Evolutionary conservation across 2,329 filamentous ascomycete genomes (phyloP).

Genomic region (Aspergillus pseudoglaucus): DNA sequence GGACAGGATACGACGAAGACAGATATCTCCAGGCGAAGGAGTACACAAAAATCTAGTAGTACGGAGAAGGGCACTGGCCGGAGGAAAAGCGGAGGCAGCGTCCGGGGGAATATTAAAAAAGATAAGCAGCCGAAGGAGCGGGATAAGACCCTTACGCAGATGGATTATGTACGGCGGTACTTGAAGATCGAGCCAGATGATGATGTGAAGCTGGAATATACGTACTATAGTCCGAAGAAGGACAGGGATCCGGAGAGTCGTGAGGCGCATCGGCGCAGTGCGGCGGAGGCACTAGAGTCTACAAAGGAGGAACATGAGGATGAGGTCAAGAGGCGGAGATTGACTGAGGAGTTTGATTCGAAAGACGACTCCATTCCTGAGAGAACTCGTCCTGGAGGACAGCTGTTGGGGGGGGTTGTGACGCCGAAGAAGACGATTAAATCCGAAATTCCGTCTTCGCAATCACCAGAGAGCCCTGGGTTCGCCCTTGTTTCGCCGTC

Average conservation of each 20-base stretch:
- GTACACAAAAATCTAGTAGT: slow-evolving; percentile 1
- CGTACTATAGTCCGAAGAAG: slow-evolving; percentile 18
- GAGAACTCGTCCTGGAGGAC: neutral
- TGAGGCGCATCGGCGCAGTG: neutral
- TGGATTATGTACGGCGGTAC: slow-evolving; percentile 35
- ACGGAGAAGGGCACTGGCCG: slow-evolving; percentile 10
- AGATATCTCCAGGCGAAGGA: slow-evolving; percentile 13
- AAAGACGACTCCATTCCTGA: slow-evolving; percentile 1
- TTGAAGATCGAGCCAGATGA: slow-evolving; percentile 30
- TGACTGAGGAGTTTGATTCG: slow-evolving; percentile 7
- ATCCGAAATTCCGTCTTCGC: slow-evolving; percentile 36
- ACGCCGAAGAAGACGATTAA: slow-evolving; percentile 29
- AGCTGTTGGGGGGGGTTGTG: slow-evolving; percentile 8
- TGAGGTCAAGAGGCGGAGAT: slow-evolving; percentile 17
- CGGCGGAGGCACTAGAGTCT: neutral
- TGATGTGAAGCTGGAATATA: slow-evolving; percentile 28
- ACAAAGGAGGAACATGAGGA: neutral
- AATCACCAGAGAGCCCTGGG: slow-evolving; percentile 38
- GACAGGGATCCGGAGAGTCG: neutral
- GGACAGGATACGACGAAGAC: slow-evolving; percentile 5
- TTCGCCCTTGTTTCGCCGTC: slow-evolving; percentile 31
- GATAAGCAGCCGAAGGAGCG: slow-evolving; percentile 17
- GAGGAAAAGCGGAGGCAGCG: slow-evolving; percentile 14
- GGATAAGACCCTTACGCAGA: slow-evolving; percentile 38
- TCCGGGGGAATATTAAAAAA: slow-evolving; percentile 17